Evolutionary conservation across 768 basidiomycete genomes (phyloP).

Genomic region (Pholiota microspora): DNA sequence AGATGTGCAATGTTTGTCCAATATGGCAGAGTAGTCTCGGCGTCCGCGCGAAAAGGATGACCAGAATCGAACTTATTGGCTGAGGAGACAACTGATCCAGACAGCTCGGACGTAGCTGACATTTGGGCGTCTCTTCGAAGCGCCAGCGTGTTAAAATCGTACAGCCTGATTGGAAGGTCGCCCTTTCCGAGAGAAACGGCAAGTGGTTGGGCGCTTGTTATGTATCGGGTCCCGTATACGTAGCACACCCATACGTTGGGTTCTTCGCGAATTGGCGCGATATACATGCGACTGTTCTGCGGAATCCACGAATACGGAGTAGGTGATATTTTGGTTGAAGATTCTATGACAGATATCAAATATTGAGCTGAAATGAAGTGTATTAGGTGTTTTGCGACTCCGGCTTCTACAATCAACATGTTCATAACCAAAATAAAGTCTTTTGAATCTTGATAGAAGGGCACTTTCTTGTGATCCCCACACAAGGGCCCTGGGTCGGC

Average conservation of each 20-base stretch:
- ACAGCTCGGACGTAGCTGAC: conserved; percentile 4
- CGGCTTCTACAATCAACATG: conserved; percentile 33
- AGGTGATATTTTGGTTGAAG: conserved; percentile 17
- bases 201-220: conserved; percentile 19
- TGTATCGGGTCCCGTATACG: conserved; percentile 48
- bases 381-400: conserved; percentile 28
- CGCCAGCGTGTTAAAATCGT: conserved; percentile 51
- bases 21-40: conserved; percentile 48
- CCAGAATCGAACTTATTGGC: conserved; percentile 22
- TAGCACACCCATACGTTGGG: conserved; percentile 59
- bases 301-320: conserved; percentile 52
- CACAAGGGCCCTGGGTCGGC: conserved; percentile 54
- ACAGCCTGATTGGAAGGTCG: conserved; percentile 32
- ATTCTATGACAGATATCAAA: conserved; percentile 27
- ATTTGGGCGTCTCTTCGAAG: conserved; percentile 26
- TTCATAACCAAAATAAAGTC: conserved; percentile 48
- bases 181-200: conserved; percentile 1
- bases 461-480: conserved; percentile 34
- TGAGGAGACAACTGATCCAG: conserved; percentile 1
- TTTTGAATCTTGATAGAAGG: conserved; percentile 42
- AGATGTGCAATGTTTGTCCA: conserved; percentile 26
- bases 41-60: conserved; percentile 37
- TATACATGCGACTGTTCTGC: conserved; percentile 38
- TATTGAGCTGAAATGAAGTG: conserved; percentile 42
- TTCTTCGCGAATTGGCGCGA: conserved; percentile 28